Base-by-base conservation (phyloP, 352 stramenopile genomes). In the Lagenidium giganteum region DNA sequence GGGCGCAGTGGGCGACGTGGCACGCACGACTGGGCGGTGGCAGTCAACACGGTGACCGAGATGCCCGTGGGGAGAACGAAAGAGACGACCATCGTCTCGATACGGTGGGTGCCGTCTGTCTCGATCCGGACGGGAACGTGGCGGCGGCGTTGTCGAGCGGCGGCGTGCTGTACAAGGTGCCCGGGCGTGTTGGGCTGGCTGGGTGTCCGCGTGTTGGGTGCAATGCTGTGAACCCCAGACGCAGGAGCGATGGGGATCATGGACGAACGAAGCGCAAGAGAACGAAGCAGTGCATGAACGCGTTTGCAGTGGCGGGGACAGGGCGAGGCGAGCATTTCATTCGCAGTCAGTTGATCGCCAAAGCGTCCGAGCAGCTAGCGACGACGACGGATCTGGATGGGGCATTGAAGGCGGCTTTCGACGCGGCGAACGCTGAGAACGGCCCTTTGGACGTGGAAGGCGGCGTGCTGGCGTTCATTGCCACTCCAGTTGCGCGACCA, bases 261-360 rank as follows among this genome's bases (percentile, higher is more conserved):
- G 29, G 4, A 24, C 8, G 9, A 21, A 20, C 5, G 3, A 30
- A 27, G 18, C 36, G 31, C 54, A 45, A 8, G 79, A n/a, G n/a
- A n/a, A n/a, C n/a, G n/a, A n/a, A n/a, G n/a, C n/a, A n/a, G n/a
- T n/a, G n/a, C n/a, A n/a, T n/a, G n/a, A n/a, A 72, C 35, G 57
- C 64, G 2, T 79, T 68, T 45, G 75, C 70, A 5, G 43, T 86
- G 27, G 70, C 70, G 2, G 80, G 67, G 31, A 76, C 73, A 0
- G 77, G 77, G 11, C 61, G 77, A 29, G 77, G 77, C n/a, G 77
- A 89, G 47, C 72, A 87, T 6, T 83, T 89, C 23, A 55, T 85
- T 8, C 70, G 65, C n/a, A 71, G 44, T 24, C 52, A 60, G 3
- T 65, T 87, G 13, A 48, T 72, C 5, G 23, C 41, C 2, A 42